Base-by-base conservation (phyloP, 495 filamentous ascomycete genomes). In the Mycothermus thermophilus region DNA sequence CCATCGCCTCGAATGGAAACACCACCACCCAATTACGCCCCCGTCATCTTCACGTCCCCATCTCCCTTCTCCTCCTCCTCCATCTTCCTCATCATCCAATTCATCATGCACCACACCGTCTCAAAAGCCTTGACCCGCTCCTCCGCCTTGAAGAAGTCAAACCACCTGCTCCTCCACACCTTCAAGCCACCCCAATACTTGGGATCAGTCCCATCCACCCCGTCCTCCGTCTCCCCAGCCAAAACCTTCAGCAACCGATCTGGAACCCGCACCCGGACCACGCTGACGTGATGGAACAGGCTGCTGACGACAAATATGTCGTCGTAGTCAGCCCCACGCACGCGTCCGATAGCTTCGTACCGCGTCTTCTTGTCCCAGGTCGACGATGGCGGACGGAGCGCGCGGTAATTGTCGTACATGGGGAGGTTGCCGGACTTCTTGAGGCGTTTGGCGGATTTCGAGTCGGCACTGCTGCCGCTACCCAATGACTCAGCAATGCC, bases 261-360 rank as follows among this genome's bases (percentile, higher is more conserved):
- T 37, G 85, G 83, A 30, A 93, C 72, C 18, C 79, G 71, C 17
- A 87, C 67, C 34, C 82, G 70, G 27, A 92, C 45, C 30, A 94
- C 71, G 35, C 71, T 71, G 25, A 93, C 55, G 40, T 94, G 86
- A 52, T 92, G 84, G 54, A 86, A 83, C 32, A 94, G 60, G 3
- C 76, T 72, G 30, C 79, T 85, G 31, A 93, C 47, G 47, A 94
- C 71, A 57, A 84, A 94, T 25, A 93, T 70, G 67, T 94, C 66
- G 43, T 72, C 64, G 42, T 60, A 66, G 16, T 44, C 54, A 3
- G 34, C 48, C 8, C 57, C 58, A 6, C 25, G 29, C 3, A 57
- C 56, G 56, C 72, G 76, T 3, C 86, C 86, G 48, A 93, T 77
- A 24, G 77, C 71, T 44, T 60, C 49, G 54, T 93, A 93, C 32